phyloP scores from a whole-genome alignment of 208 protist species.

The Endotrypanum monterogeii region DNA sequence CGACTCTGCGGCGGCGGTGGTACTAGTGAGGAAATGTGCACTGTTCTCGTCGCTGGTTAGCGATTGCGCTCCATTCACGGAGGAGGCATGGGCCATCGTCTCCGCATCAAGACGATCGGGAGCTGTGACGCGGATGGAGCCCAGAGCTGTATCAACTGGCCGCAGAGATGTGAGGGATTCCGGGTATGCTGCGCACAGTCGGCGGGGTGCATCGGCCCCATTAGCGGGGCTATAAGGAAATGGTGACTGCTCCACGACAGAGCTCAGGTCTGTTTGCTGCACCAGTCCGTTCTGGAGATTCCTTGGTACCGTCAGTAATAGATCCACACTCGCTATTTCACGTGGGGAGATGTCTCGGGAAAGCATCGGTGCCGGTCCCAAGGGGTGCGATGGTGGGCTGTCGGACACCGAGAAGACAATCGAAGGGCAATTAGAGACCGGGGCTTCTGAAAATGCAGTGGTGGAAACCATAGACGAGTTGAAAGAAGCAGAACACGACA shows the following conservation, averaged over 20 bases:
- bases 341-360: not conserved
- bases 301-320: too few relatives aligned
- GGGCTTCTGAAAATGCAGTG: constrained; percentile 2
- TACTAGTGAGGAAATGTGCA: too few relatives aligned
- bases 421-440: constrained; percentile 2
- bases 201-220: not conserved
- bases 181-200: too few relatives aligned
- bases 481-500: constrained; percentile 4
- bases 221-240: not conserved
- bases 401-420: constrained; percentile 13
- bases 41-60: not conserved
- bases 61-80: not conserved
- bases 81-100: not conserved
- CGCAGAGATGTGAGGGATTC: not conserved
- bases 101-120: not conserved
- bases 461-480: constrained; percentile 13
- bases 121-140: not conserved
- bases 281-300: not conserved
- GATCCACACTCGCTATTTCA: not conserved
- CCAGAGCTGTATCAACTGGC: not conserved
- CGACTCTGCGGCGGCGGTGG: not conserved
- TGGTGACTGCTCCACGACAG: not conserved
- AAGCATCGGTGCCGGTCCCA: constrained; percentile 18
- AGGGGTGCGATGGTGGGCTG: constrained; percentile 19
- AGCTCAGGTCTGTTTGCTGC: not conserved